These are phyloP conservation scores for Aspergillus terreus DNA, from an alignment of 2,329 filamentous ascomycete genomes.

Conservation along the genomic window DNA sequence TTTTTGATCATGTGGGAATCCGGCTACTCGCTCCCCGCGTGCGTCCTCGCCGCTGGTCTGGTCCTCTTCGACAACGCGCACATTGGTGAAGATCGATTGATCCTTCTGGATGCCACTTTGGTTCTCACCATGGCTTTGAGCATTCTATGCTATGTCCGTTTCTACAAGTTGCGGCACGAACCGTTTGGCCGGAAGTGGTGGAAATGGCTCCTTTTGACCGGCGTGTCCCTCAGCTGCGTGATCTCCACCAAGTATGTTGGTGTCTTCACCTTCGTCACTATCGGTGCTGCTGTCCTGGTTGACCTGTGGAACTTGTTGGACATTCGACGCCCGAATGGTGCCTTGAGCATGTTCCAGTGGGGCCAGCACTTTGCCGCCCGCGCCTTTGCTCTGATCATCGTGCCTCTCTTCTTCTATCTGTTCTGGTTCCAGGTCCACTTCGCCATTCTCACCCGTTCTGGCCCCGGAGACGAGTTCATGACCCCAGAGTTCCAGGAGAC, in stretches of 20 bases:
- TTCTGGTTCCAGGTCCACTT: conserved; percentile 99
- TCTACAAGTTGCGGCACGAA: conserved; percentile 90
- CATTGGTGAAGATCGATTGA: conserved; percentile 91
- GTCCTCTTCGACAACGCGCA: conserved; percentile 97
- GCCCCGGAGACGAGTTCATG: conserved; percentile 98
- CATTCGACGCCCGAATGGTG: conserved; percentile 76
- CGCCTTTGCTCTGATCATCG: conserved; percentile 76
- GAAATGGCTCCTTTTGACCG: conserved; percentile 97
- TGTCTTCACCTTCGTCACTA: conserved; percentile 92
- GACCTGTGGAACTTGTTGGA: conserved; percentile 94
- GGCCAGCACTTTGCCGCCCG: conserved; percentile 87
- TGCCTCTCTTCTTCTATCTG: conserved; percentile 96
- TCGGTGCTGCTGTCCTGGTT: conserved; percentile 88
- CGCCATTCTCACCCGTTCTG: conserved; percentile 78
- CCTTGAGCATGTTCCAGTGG: conserved; percentile 76
- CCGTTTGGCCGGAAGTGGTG: conserved; percentile 96
- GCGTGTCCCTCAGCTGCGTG: conserved; percentile 90
- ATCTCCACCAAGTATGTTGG: conserved; percentile 99
- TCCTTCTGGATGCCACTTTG: conserved; percentile 88
- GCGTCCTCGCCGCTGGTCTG: conserved; percentile 77
- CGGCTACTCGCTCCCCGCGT: conserved; percentile 91
- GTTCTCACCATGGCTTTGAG: conserved; percentile 96
- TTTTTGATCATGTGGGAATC: conserved; percentile 99
- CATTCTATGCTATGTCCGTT: conserved; percentile 89
- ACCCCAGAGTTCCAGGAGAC: conserved; percentile 97